Base-by-base conservation (phyloP, 768 basidiomycete genomes). In the Fistulinella prunicolor region DNA sequence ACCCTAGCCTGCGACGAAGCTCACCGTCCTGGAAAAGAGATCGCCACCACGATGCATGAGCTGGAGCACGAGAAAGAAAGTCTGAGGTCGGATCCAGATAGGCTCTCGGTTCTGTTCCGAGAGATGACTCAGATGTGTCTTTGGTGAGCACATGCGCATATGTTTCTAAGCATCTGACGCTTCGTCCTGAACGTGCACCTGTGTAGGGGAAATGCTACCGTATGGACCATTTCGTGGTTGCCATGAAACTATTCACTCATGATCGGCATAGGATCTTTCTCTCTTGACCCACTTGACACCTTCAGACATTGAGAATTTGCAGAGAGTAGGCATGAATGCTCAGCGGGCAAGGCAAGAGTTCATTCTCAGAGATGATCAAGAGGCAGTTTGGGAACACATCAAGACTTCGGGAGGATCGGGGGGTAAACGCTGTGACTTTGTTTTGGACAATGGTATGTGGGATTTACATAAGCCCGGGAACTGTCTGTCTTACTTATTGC, bases 91-190 rank as follows among this genome's bases (percentile, higher is more conserved):
- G 75, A 86, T 48, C 65, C 76, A 0, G 71, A 73, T 14, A 82
- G 83, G 50, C 69, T 90, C 16, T 69, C 73, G 26, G 71, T 85
- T 0, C 62, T 93, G 13, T 92, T 91, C 67, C 78, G 76, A 46
- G 86, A 92, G 65, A 92, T 94, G 86, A 73, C 89, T 8, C 89
- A 93, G 60, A 91, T 94, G 81, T 89, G 88, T 66, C 76, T 93
- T 21, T 93, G 91, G 90, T 42, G 22, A 40, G 49, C 32, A 30
- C 38, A 38, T 32, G 13, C 30, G 13, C 13, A 14, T 32, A 12
- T 21, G 3, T 42, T 12, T 32, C 17, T 13, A 35, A 20, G 6
- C 32, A 28, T 35, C 21, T 42, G 28, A 44, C 6, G 4, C 24
- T 17, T 44, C 2, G 4, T 9, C 9, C 44, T 61, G 26, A 57